A percentile compares a stretch with the other conserved stretches of the same genome.
Conservation (phyloP, 2,329 filamentous ascomycete genomes). For the Monilinia fructicola region DNA sequence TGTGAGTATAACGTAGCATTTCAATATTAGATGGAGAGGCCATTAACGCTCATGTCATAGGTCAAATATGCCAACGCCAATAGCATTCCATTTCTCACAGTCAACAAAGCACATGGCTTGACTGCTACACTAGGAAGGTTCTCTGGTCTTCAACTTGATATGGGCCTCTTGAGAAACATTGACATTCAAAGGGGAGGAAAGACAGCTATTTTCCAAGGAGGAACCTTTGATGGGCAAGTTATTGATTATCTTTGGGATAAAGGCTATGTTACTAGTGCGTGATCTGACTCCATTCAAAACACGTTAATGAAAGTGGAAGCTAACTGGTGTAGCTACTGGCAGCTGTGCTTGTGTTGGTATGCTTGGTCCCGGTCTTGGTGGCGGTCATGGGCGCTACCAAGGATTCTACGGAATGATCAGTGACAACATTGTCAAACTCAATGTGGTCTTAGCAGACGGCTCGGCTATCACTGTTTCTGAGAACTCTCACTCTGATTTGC, state of each 20-base stretch:
- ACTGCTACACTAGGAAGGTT: too few relatives aligned
- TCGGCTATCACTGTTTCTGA: slow-evolving; percentile 42
- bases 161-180: too few relatives aligned
- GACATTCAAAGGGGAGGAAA: too few relatives aligned
- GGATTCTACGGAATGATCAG: slow-evolving; percentile 46
- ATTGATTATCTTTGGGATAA: neutral
- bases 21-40: too few relatives aligned
- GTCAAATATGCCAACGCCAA: too few relatives aligned
- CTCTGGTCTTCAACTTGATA: too few relatives aligned
- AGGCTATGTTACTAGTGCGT: neutral
- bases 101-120: too few relatives aligned
- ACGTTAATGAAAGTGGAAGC: too few relatives aligned
- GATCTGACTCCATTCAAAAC: too few relatives aligned
- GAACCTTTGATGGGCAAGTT: neutral
- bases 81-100: too few relatives aligned
- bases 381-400: slow-evolving; percentile 45
- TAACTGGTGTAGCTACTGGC: slow-evolving; percentile 12
- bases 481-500: slow-evolving; percentile 37
- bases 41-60: too few relatives aligned
- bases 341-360: slow-evolving; percentile 43
- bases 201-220: neutral
- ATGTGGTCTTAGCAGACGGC: slow-evolving; percentile 49
- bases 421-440: slow-evolving; percentile 47
- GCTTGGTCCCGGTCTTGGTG: slow-evolving; percentile 41
- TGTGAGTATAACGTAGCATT: too few relatives aligned